Evolutionary conservation across 768 basidiomycete genomes (phyloP), one percentile per base, ranked within the genome.

Genomic region (Rhodotorula kratochvilovae): DNA sequence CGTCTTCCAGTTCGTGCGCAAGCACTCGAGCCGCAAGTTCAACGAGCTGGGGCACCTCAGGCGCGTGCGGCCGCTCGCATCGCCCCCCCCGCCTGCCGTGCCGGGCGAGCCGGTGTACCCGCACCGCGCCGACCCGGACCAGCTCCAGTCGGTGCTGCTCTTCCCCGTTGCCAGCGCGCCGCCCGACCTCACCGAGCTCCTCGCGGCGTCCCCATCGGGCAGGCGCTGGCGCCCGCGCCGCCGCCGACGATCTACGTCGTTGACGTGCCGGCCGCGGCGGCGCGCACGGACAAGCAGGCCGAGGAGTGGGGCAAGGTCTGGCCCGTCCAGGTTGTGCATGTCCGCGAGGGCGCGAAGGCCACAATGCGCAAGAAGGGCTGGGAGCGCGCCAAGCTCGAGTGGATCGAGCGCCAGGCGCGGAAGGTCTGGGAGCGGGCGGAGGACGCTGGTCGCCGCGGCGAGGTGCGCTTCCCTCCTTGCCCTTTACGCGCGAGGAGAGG

Each of bases 381-480:
- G 75, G 70, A 70, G 66, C 7, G 70, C 23, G 67, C 56, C 0
- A 86, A 86, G 66, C 82, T 86, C 48, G 83, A 82, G 23, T 96
- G 95, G 94, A 89, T 92, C 3, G 84, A 84, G 76, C 82, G 87
- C 21, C 89, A 90, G 46, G 85, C 93, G 80, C 78, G 81, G 54
- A 79, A 77, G 11, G 83, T 88, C 15, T 79, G 87, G 35, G 77
- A 80, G 39, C 83, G 84, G 33, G 89, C 89, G 21, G 77, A 80
- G 17, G 77, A 81, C 50, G 86, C 86, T 7, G 81, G 77, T 25
- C 77, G 76, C 12, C 74, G 79, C 31, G 87, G 85, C 54, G 92
- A 96, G 89, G 77, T 93, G 19, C 67, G 89, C 85, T 78, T 70
- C 17, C 43, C 68, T 71, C 8, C 59, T 56, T n/a, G 5, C 3